Evolutionary conservation across 2,329 filamentous ascomycete species (phyloP).

Genomic region (Calonectria leucothoes): DNA sequence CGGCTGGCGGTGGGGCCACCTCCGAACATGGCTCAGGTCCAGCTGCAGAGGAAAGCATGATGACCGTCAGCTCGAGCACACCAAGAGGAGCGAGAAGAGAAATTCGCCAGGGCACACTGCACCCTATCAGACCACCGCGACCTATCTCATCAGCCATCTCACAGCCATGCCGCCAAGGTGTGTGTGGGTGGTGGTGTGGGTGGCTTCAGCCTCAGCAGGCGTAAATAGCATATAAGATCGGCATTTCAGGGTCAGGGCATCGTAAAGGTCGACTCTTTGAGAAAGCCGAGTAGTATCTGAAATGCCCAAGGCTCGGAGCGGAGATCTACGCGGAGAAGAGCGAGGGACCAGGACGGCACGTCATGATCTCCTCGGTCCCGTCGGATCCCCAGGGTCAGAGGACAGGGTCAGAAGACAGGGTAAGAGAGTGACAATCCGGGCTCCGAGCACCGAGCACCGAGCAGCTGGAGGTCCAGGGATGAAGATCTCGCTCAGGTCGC

Average conservation of each 20-base stretch:
- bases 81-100: background rate
- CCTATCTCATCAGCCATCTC: constrained; percentile 17
- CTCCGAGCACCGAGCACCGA: constrained; percentile 1
- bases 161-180: background rate
- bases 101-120: constrained; percentile 2
- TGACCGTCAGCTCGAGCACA: constrained; percentile 17
- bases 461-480: constrained; percentile 1
- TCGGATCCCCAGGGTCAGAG: background rate
- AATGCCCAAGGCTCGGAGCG: background rate
- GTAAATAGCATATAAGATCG: constrained; percentile 14
- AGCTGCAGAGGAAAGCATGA: constrained; percentile 21
- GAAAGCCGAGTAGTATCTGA: background rate
- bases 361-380: constrained; percentile 8
- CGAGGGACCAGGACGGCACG: background rate
- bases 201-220: constrained; percentile 16
- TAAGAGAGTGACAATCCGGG: background rate
- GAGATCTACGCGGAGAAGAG: background rate
- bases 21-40: constrained; percentile 16
- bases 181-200: constrained; percentile 8
- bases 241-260: constrained; percentile 6
- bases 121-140: constrained; percentile 13
- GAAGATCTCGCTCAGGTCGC: constrained; percentile 17
- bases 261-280: background rate
- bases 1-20: constrained; percentile 11
- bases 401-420: background rate